Percentiles rank a stretch among this genome's conserved stretches.
Conservation (phyloP, 495 filamentous ascomycete species). For the Aspergillus leporis region DNA sequence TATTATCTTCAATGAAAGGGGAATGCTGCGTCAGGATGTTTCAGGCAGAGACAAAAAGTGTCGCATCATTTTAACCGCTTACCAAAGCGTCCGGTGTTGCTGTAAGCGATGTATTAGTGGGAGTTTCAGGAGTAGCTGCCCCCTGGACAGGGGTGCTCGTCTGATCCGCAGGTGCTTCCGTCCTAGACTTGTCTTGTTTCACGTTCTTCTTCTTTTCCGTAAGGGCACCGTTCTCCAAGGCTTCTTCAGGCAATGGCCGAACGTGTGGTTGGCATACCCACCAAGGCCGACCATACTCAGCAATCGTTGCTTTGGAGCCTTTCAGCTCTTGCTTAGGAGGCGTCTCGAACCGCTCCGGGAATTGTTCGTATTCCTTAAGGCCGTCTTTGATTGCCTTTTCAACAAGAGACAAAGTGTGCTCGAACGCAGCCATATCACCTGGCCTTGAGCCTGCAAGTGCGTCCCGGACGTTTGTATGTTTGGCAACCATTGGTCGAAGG, state of each 20-base stretch:
- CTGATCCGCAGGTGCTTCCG: conserved; percentile 18
- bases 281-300: conserved; percentile 74
- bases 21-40: neutral
- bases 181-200: conserved; percentile 23
- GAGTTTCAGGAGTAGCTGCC: conserved; percentile 16
- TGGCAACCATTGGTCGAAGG: conserved; percentile 73
- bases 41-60: conserved; percentile 4
- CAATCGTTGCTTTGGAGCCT: conserved; percentile 66
- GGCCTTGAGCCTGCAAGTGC: conserved; percentile 65
- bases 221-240: conserved; percentile 76
- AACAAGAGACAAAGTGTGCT: conserved; percentile 64
- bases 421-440: conserved; percentile 70
- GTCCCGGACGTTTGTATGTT: conserved; percentile 79
- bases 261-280: conserved; percentile 94
- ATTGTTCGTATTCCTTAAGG: conserved; percentile 68
- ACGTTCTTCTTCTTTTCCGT: conserved; percentile 58
- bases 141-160: conserved; percentile 18
- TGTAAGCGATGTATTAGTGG: conserved; percentile 19
- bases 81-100: conserved; percentile 39
- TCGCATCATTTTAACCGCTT: conserved; percentile 27
- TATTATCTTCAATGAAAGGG: neutral
- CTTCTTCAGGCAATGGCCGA: conserved; percentile 85
- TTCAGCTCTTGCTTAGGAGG: conserved; percentile 37
- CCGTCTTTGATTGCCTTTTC: conserved; percentile 73
- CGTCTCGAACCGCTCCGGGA: conserved; percentile 54